Base-by-base conservation (phyloP, 1,284 basidiomycete species). In the Ceratobasidium sp. region DNA sequence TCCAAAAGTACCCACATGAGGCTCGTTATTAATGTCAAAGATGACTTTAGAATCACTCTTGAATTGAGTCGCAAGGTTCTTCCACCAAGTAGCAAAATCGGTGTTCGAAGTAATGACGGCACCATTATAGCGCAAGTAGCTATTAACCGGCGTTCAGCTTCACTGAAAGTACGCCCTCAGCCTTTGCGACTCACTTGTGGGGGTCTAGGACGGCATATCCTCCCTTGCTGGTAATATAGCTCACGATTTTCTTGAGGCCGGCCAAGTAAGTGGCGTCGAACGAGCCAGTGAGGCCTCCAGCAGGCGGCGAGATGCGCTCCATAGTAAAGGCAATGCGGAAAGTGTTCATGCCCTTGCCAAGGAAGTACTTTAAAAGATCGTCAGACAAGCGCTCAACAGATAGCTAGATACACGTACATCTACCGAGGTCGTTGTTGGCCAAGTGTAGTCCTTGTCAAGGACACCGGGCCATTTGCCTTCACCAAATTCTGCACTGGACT, bases 1-100 rank as follows among this genome's bases (percentile, higher is more conserved):
- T 33, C 33, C 33, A 33, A 33, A 33, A 33, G 4, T 33, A 33
- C 33, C 33, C 4, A 84, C 87, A 80, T 91, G 82, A 50, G 91
- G 91, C 84, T 91, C 90, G 84, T 91, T 92, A 87, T 89, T 89
- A 79, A 91, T 82, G 80, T 91, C 91, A 90, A 77, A 80, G 52
- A 80, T 80, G 75, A 81, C 75, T 5, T 71, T 62, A 33, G 59
- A 26, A 59, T 79, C 44, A 2, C 38, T 7, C 66, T 66, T 77
- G 64, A 91, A 91, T 84, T 87, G 82, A 54, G 80, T 85, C 52
- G 89, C 88, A 52, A 91, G 84, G 83, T 89, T 90, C 80, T 83
- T 87, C 90, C 90, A 91, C 86, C 88, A 89, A 17, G 86, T 87
- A 78, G 88, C 86, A 86, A 91, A 91, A 78, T 85, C 83, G 52